These are phyloP conservation scores for Biancaea sappan DNA, from an alignment of 306 rosid species.

Conservation along the genomic window DNA sequence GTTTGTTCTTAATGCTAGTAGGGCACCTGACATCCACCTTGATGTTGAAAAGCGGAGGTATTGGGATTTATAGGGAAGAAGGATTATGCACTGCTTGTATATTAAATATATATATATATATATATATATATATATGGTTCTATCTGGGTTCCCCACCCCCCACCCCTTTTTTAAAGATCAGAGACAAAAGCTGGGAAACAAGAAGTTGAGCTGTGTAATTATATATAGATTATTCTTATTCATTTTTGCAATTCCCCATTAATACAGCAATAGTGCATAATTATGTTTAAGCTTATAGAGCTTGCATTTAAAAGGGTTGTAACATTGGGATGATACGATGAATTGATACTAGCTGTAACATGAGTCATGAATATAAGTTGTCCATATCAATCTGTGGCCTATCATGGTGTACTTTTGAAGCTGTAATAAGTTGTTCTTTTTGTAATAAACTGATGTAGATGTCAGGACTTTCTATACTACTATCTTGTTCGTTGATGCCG, in stretches of 20 bases:
- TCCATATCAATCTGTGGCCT: neutral
- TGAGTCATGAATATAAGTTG: neutral
- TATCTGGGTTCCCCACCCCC: neutral
- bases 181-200: neutral
- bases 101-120: too few species aligned
- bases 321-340: slow-evolving; percentile 3
- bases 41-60: neutral
- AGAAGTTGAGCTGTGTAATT: neutral
- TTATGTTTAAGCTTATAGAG: neutral
- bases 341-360: slow-evolving; percentile 7
- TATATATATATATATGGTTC: too few species aligned
- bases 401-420: neutral
- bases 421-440: slow-evolving; percentile 14
- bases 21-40: neutral
- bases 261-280: neutral
- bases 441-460: slow-evolving; percentile 7
- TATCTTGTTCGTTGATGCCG: slow-evolving; percentile 25
- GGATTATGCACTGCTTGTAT: slow-evolving; percentile 5
- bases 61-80: slow-evolving; percentile 5
- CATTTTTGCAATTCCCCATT: neutral
- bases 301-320: neutral
- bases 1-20: neutral
- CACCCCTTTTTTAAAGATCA: neutral
- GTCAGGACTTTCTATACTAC: slow-evolving; percentile 16
- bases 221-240: neutral